A percentile compares a stretch with the other conserved stretches of the same genome.
These are phyloP conservation scores for Glebionis coronaria DNA, from an alignment of 129 eudicot genomes.

Conservation along the genomic window DNA sequence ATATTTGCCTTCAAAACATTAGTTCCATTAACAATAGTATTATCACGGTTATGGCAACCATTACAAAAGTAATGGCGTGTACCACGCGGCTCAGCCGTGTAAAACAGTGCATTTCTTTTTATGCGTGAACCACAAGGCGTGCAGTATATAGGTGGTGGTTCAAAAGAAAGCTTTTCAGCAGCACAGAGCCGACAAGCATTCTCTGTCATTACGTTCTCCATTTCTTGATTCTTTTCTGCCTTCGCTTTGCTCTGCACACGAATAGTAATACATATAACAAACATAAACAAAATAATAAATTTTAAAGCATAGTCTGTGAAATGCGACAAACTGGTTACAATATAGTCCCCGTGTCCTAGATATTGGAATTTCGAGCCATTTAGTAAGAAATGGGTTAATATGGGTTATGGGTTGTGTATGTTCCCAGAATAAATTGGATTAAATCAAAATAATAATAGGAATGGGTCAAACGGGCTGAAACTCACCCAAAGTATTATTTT, in stretches of 20 bases:
- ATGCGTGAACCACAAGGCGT: slow-evolving; percentile 87
- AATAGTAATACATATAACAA: slow-evolving; percentile 9
- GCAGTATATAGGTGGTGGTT: slow-evolving; percentile 94
- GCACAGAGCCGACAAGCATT: slow-evolving; percentile 96
- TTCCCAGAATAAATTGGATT: too few species aligned
- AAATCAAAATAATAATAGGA: too few species aligned
- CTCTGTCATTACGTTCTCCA: slow-evolving; percentile 87
- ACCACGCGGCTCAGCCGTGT: slow-evolving; percentile 77
- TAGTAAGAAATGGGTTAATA: too few species aligned
- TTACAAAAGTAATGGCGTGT: slow-evolving; percentile 80
- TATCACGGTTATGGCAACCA: slow-evolving; percentile 85
- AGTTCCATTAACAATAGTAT: slow-evolving; percentile 65
- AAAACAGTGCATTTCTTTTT: slow-evolving; percentile 84
- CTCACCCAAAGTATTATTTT: too few species aligned
- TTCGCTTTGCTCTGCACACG: slow-evolving; percentile 83
- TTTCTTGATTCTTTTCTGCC: slow-evolving; percentile 88
- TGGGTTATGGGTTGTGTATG: too few species aligned
- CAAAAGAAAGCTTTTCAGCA: slow-evolving; percentile 90
- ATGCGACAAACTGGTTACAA: not conserved
- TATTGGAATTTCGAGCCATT: too few species aligned
- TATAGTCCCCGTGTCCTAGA: too few species aligned
- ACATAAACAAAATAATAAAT: not conserved
- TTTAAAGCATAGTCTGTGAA: not conserved
- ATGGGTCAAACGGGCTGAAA: too few species aligned
- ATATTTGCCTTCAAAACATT: slow-evolving; percentile 63